Percentiles rank a stretch among this genome's conserved stretches.
phyloP scores from a whole-genome alignment of 306 rosid genomes.

The Alnus glutinosa region DNA sequence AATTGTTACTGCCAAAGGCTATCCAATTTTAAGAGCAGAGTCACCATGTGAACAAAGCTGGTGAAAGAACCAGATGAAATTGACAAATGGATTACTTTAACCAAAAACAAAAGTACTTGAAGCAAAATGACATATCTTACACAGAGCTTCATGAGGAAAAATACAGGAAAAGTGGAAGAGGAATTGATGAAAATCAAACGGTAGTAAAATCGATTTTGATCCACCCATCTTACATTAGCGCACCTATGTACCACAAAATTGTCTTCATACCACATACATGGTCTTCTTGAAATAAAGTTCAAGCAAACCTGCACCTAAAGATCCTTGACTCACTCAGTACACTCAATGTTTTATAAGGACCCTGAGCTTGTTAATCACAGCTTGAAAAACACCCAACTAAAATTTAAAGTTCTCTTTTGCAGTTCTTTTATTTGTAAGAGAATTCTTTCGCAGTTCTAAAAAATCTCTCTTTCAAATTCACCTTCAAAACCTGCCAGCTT shows the following conservation, averaged over 20 bases:
- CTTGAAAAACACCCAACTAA: not conserved
- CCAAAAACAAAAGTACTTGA: not conserved
- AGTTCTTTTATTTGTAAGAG: not conserved
- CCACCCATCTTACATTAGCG: not conserved
- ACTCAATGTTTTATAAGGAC: not conserved
- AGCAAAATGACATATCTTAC: not conserved
- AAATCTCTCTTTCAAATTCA: not conserved
- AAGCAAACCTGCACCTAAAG: not conserved
- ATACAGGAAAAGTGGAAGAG: not conserved
- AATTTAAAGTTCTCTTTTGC: not conserved
- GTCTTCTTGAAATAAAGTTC: not conserved
- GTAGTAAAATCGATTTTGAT: not conserved
- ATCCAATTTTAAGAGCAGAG: conserved; percentile 5
- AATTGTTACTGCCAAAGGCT: conserved; percentile 1
- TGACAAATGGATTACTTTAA: not conserved
- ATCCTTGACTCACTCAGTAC: not conserved
- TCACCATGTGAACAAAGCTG: not conserved
- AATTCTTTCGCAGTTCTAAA: not conserved
- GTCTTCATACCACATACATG: not conserved
- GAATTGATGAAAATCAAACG: not conserved
- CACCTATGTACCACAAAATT: not conserved
- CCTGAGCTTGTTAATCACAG: not conserved
- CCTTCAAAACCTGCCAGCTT: not conserved
- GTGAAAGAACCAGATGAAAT: too few relatives aligned
- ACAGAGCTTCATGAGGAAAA: not conserved